These are phyloP conservation scores for Aspergillus sp. DNA, from an alignment of 2,329 filamentous ascomycete genomes.

Conservation along the genomic window DNA sequence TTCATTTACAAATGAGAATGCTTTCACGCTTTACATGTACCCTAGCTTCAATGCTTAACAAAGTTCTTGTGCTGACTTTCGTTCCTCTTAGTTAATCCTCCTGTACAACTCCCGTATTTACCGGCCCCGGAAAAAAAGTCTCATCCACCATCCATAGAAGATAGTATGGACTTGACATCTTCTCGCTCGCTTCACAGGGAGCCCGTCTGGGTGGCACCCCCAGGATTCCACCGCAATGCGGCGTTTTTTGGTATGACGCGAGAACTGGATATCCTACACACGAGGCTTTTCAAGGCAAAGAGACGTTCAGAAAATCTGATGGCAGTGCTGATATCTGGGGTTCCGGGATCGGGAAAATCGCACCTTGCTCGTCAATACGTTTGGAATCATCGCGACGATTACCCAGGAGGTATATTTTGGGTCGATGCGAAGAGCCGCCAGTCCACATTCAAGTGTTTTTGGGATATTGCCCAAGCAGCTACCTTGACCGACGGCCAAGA, in stretches of 20 bases:
- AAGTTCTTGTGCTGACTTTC: slow-evolving; percentile 32
- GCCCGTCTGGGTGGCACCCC: slow-evolving; percentile 49
- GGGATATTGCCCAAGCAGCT: slow-evolving; percentile 63
- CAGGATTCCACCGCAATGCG: slow-evolving; percentile 62
- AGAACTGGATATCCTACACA: slow-evolving; percentile 60
- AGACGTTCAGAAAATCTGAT: slow-evolving; percentile 60
- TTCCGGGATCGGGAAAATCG: slow-evolving; percentile 68
- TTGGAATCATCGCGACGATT: slow-evolving; percentile 58
- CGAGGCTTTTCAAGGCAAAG: slow-evolving; percentile 58
- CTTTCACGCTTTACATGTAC: slow-evolving; percentile 13
- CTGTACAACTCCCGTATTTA: slow-evolving; percentile 4
- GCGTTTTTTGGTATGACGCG: slow-evolving; percentile 62
- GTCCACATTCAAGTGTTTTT: slow-evolving; percentile 62
- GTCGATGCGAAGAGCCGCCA: slow-evolving; percentile 61
- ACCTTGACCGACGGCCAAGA: slow-evolving; percentile 48
- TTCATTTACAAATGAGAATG: background rate
- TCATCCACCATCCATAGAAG: slow-evolving; percentile 24
- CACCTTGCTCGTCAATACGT: slow-evolving; percentile 69
- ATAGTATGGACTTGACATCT: slow-evolving; percentile 23
- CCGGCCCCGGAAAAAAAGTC: slow-evolving; percentile 28
- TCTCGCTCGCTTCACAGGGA: slow-evolving; percentile 25
- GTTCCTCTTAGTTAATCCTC: slow-evolving; percentile 32
- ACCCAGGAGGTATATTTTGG: slow-evolving; percentile 69
- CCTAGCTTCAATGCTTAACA: slow-evolving; percentile 14
- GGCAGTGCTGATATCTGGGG: slow-evolving; percentile 63